Base-by-base conservation (phyloP, 495 filamentous ascomycete genomes). In the Jackrogersella multiformis region DNA sequence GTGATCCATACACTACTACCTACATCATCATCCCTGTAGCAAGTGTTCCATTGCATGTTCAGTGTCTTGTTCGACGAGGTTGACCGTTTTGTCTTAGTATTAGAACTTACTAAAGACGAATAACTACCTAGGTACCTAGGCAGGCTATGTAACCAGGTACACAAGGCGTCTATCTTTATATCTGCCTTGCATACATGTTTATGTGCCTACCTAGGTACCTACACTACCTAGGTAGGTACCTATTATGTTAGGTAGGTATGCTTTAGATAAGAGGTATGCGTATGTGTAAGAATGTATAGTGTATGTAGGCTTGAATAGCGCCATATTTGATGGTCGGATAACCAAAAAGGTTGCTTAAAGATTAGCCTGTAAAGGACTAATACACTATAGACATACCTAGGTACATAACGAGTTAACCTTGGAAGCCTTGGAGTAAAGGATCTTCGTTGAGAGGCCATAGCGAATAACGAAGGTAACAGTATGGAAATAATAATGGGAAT, bases 1-100 rank as follows among this genome's bases (percentile, higher is more conserved):
- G 60, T 64, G 66, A 69, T 64, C 66, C 49, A 69, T 64, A n/a
- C n/a, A n/a, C n/a, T n/a, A 58, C 65, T 41, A 63, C 65, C 58
- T 70, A 70, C 61, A 70, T 70, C 62, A 66, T 24, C 45, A 66
- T 62, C 61, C 62, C 49, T 70, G 62, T 39, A 32, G 8, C 41
- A 28, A 46, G 51, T 38, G 66, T 69, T 69, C 66, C 60, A 69
- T 69, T 56, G 60, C 66, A 69, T 69, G 35, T 32, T 36, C 34
- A 49, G 26, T 64, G 56, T 39, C 49, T 63, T 58, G 55, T 64
- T 59, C 34, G 42, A 64, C 55, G 54, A 55, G 4, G 20, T 55
- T 51, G 51, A 60, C 66, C 35, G 42, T 52, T 64, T 56, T 46
- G 66, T 56, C 56, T 49, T 55, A 53, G 60, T 16, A 51, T 51